Percentiles rank a stretch among this genome's conserved stretches.
phyloP scores from a whole-genome alignment of 2,329 filamentous ascomycete species.

The Colletotrichum sansevieriae region DNA sequence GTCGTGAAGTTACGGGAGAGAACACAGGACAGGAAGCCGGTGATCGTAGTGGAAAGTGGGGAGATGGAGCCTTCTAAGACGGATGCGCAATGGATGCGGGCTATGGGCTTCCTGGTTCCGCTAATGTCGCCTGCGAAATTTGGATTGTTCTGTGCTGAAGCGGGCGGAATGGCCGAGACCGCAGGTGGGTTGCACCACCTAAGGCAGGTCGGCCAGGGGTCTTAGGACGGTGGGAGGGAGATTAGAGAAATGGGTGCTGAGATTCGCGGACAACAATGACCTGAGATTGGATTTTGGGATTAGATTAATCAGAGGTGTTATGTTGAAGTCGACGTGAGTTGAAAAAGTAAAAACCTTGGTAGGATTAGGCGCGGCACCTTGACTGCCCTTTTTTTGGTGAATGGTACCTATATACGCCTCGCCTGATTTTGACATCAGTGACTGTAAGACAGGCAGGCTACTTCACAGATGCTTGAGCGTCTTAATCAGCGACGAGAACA shows the following conservation, averaged over 20 bases:
- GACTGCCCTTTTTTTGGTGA: background rate
- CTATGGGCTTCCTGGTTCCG: slow-evolving; percentile 14
- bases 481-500: slow-evolving; percentile 23
- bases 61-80: slow-evolving; percentile 23
- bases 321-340: background rate
- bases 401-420: background rate
- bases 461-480: slow-evolving; percentile 18
- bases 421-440: background rate
- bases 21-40: slow-evolving; percentile 3
- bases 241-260: background rate
- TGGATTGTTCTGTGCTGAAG: slow-evolving; percentile 22
- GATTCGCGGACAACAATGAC: background rate
- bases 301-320: background rate
- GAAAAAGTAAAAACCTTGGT: background rate
- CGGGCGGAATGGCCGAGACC: slow-evolving; percentile 37
- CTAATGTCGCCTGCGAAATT: slow-evolving; percentile 32
- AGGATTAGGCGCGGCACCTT: background rate
- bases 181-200: slow-evolving; percentile 36
- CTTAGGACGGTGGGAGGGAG: slow-evolving; percentile 1
- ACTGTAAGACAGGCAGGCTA: slow-evolving; percentile 16
- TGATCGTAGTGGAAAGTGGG: slow-evolving; percentile 35
- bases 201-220: slow-evolving; percentile 25
- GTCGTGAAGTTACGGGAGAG: slow-evolving; percentile 10
- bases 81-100: slow-evolving; percentile 4
- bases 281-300: background rate